Percentiles rank a stretch among this genome's conserved stretches.
Evolutionary conservation across 1,139 yeast genomes (phyloP).

Genomic region (Candida frijolesensis): DNA sequence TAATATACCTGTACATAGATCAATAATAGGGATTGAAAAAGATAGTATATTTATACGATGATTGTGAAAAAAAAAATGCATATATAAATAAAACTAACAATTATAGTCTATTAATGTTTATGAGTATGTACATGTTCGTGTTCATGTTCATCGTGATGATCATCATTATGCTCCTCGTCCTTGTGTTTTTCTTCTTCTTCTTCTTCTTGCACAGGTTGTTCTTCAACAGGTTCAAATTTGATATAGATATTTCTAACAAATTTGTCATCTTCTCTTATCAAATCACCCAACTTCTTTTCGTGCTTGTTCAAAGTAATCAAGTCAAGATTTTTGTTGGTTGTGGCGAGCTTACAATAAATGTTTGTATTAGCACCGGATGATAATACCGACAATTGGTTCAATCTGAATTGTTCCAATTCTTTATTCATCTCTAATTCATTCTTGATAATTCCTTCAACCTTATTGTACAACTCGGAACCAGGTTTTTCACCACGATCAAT

Average conservation of each 20-base stretch:
- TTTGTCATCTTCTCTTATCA: constrained; percentile 33
- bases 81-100: constrained; percentile 8
- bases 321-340: constrained; percentile 20
- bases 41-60: background rate
- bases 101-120: constrained; percentile 11
- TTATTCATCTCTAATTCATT: constrained; percentile 21
- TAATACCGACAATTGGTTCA: constrained; percentile 56
- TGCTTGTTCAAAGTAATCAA: constrained; percentile 30
- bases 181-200: constrained; percentile 7
- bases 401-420: constrained; percentile 24
- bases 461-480: constrained; percentile 31
- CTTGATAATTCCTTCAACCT: constrained; percentile 24
- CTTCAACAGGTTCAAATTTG: constrained; percentile 16
- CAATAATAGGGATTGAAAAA: constrained; percentile 6
- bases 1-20: constrained; percentile 16
- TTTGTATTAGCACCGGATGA: constrained; percentile 73
- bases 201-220: constrained; percentile 10
- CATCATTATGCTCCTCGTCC: constrained; percentile 11
- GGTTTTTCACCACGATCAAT: constrained; percentile 57
- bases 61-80: background rate
- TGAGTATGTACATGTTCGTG: constrained; percentile 17
- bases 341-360: constrained; percentile 28
- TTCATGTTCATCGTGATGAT: constrained; percentile 11
- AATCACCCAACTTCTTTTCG: constrained; percentile 26
- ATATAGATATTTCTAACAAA: constrained; percentile 36